phyloP scores from a whole-genome alignment of 108 stramenopile genomes.

The Phaeodactylum tricornutum region DNA sequence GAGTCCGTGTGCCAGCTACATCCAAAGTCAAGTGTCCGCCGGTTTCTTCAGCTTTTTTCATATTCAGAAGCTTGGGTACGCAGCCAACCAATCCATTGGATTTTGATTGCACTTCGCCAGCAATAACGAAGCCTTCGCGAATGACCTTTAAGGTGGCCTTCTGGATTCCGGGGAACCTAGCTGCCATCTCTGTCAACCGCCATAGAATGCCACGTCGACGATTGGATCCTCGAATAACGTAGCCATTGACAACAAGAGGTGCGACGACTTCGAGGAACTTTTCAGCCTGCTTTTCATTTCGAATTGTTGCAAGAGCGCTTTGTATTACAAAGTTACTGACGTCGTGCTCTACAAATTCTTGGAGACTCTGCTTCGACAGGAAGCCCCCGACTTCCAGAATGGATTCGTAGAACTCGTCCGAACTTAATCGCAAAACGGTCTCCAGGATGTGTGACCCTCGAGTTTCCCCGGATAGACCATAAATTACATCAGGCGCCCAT shows the following conservation, averaged over 20 bases:
- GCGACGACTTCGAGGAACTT: constrained; percentile 40
- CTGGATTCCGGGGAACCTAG: constrained; percentile 53
- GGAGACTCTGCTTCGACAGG: constrained; percentile 31
- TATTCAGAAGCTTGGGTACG: constrained; percentile 50
- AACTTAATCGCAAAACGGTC: constrained; percentile 45
- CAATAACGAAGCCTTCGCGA: constrained; percentile 37
- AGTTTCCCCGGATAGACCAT: constrained; percentile 73
- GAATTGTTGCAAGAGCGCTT: constrained; percentile 41
- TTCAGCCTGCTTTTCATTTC: constrained; percentile 48
- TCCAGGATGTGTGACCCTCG: constrained; percentile 74
- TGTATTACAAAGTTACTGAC: constrained; percentile 83
- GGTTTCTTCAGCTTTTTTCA: constrained; percentile 19
- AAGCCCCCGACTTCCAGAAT: constrained; percentile 49
- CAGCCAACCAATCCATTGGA: constrained; percentile 38
- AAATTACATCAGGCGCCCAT: constrained; percentile 60
- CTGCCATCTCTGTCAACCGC: constrained; percentile 66
- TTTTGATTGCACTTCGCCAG: constrained; percentile 13
- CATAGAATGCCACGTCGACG: constrained; percentile 59
- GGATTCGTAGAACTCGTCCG: constrained; percentile 43
- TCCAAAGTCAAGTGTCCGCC: constrained; percentile 42
- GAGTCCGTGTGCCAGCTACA: constrained; percentile 48
- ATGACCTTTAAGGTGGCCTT: constrained; percentile 49
- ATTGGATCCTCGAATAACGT: constrained; percentile 29
- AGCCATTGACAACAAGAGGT: constrained; percentile 48
- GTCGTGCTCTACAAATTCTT: constrained; percentile 63